phyloP scores from a whole-genome alignment of 352 stramenopile genomes.

The Plasmopara viticola region DNA sequence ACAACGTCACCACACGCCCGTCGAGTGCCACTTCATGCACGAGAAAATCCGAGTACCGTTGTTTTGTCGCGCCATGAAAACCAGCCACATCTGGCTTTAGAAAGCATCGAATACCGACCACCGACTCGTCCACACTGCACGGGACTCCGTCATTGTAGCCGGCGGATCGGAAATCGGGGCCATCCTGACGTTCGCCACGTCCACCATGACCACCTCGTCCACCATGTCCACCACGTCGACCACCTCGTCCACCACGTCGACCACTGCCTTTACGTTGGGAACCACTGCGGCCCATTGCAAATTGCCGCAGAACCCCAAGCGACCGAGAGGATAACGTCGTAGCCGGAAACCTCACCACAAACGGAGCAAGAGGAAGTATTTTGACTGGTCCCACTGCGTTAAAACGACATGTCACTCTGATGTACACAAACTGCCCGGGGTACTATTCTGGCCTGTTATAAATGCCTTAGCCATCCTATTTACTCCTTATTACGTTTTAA shows the following conservation, averaged over 20 bases:
- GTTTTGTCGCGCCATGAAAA: slow-evolving; percentile 85
- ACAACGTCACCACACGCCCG: slow-evolving; percentile 53
- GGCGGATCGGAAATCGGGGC: slow-evolving; percentile 40
- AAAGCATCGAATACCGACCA: slow-evolving; percentile 72
- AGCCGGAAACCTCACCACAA: background rate
- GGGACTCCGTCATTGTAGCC: slow-evolving; percentile 73
- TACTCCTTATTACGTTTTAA: too few relatives aligned
- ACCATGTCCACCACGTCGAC: slow-evolving; percentile 20
- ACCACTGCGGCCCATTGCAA: slow-evolving; percentile 20
- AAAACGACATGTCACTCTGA: slow-evolving; percentile 6
- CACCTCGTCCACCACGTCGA: slow-evolving; percentile 20
- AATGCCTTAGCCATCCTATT: too few relatives aligned
- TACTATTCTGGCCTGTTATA: too few relatives aligned
- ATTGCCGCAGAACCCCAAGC: slow-evolving; percentile 7
- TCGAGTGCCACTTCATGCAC: slow-evolving; percentile 76
- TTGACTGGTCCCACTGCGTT: slow-evolving; percentile 13
- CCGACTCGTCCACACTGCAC: slow-evolving; percentile 67
- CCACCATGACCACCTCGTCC: slow-evolving; percentile 9
- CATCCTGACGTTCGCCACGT: slow-evolving; percentile 17
- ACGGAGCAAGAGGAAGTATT: slow-evolving; percentile 2
- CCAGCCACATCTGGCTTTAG: slow-evolving; percentile 49
- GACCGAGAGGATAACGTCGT: slow-evolving; percentile 13
- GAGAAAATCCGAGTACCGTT: slow-evolving; percentile 90
- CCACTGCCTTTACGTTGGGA: slow-evolving; percentile 20
- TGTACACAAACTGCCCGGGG: too few relatives aligned